Percentiles rank a stretch among this genome's conserved stretches.
Evolutionary conservation across 169 alveolate species (phyloP).

Genomic region (Babesia caballi): DNA sequence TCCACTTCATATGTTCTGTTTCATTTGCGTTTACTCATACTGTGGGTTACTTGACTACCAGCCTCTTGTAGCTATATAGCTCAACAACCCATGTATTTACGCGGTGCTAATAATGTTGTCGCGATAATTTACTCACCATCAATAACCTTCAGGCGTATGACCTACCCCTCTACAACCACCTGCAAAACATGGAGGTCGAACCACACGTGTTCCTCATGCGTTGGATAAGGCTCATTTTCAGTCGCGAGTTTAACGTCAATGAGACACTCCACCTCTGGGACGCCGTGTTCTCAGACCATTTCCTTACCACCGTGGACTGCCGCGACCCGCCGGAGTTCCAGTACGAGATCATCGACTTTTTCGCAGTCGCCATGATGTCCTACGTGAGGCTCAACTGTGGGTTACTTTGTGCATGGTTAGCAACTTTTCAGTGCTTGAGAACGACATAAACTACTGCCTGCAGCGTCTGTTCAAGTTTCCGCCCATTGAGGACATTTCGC

Average conservation of each 20-base stretch:
- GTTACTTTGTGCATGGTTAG: not conserved
- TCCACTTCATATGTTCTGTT: no score
- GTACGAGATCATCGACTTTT: constrained; percentile 37
- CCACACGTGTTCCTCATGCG: constrained; percentile 77
- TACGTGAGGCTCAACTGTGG: constrained; percentile 44
- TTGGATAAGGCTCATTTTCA: constrained; percentile 80
- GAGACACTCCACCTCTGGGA: constrained; percentile 76
- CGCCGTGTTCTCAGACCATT: constrained; percentile 39
- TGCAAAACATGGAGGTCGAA: constrained; percentile 67
- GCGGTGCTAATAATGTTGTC: no score
- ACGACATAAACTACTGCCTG: constrained; percentile 60
- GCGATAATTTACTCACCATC: no score
- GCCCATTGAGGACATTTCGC: constrained; percentile 60
- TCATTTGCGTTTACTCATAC: no score
- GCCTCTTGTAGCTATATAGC: no score
- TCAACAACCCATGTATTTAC: no score
- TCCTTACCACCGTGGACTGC: not conserved
- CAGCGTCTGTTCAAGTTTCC: constrained; percentile 65
- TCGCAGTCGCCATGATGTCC: constrained; percentile 60
- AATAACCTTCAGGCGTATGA: constrained; percentile 49
- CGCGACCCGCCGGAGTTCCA: constrained; percentile 7
- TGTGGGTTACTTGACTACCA: no score
- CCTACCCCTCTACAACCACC: constrained; percentile 54
- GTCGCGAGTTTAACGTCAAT: constrained; percentile 75
- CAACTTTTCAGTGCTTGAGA: constrained; percentile 45